phyloP scores from a whole-genome alignment of 805 yeast genomes.

The Lipomyces yamadae region DNA sequence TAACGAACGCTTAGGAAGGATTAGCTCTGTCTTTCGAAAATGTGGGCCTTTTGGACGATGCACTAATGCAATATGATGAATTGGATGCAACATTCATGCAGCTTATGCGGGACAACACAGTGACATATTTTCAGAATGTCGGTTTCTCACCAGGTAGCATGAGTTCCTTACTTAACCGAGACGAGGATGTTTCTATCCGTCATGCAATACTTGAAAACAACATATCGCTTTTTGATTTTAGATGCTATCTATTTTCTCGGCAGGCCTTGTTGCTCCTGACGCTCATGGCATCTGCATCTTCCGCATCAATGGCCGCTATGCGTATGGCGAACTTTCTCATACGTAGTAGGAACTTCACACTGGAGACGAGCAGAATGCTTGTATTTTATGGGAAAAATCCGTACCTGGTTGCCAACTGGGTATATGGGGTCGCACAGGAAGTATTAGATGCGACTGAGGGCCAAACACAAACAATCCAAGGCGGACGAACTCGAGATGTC shows the following conservation, averaged over 20 bases:
- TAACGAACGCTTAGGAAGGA: conserved; percentile 45
- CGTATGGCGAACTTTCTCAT: conserved; percentile 44
- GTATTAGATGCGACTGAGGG: conserved; percentile 44
- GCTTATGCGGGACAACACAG: conserved; percentile 38
- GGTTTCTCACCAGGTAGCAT: conserved; percentile 41
- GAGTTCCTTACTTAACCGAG: conserved; percentile 32
- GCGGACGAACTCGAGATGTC: conserved; percentile 45
- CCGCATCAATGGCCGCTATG: conserved; percentile 43
- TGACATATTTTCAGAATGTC: conserved; percentile 43
- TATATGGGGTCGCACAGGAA: conserved; percentile 50
- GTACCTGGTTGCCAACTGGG: conserved; percentile 45
- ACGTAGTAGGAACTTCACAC: conserved; percentile 48
- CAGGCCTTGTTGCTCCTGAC: conserved; percentile 45
- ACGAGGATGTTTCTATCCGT: conserved; percentile 37
- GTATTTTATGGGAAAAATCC: conserved; percentile 37
- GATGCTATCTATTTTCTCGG: conserved; percentile 47
- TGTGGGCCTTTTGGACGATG: conserved; percentile 64
- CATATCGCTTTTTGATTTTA: conserved; percentile 49
- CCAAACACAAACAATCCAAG: conserved; percentile 41
- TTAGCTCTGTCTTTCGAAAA: conserved; percentile 59
- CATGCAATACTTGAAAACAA: conserved; percentile 46
- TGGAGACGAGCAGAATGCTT: conserved; percentile 47
- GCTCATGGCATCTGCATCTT: conserved; percentile 41
- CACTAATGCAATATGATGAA: conserved; percentile 57
- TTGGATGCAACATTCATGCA: conserved; percentile 48